phyloP scores from a whole-genome alignment of 2,329 filamentous ascomycete species.

The Whalleya microplaca region DNA sequence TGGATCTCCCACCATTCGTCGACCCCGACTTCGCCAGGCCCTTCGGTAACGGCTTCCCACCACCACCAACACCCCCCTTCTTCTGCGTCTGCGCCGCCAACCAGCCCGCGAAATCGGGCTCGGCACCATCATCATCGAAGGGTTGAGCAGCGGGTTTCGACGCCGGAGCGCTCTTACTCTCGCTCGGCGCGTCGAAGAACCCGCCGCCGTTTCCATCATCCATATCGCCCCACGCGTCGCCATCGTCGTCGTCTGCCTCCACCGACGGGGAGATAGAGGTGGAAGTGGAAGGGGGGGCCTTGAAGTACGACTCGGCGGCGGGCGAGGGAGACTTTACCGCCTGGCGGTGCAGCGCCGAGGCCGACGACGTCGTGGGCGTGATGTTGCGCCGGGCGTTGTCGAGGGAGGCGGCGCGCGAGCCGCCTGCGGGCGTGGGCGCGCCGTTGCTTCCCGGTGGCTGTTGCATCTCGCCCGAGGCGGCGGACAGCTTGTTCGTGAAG shows the following conservation, averaged over 20 bases:
- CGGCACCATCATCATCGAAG: slow-evolving; percentile 83
- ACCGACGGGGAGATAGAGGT: too few species aligned
- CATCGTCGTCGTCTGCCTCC: slow-evolving; percentile 55
- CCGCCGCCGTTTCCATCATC: slow-evolving; percentile 46
- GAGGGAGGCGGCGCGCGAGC: slow-evolving; percentile 41
- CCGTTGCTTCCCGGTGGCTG: slow-evolving; percentile 46
- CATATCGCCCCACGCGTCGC: slow-evolving; percentile 78
- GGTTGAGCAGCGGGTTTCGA: slow-evolving; percentile 45
- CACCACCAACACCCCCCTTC: slow-evolving; percentile 42
- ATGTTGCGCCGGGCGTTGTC: slow-evolving; percentile 39
- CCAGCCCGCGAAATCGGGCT: slow-evolving; percentile 97
- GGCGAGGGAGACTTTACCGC: slow-evolving; percentile 53
- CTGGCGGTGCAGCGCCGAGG: slow-evolving; percentile 64
- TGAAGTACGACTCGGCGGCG: slow-evolving; percentile 43
- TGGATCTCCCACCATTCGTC: slow-evolving; percentile 41
- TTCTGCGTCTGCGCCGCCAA: slow-evolving; percentile 85
- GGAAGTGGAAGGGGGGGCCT: slow-evolving; percentile 52
- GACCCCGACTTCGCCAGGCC: slow-evolving; percentile 69
- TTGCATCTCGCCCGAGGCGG: slow-evolving; percentile 86
- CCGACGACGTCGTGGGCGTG: slow-evolving; percentile 50
- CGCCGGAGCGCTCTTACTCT: slow-evolving; percentile 39
- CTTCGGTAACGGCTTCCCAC: slow-evolving; percentile 75
- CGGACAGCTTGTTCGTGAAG: slow-evolving; percentile 90
- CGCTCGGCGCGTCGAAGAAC: slow-evolving; percentile 45
- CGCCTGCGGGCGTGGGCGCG: slow-evolving; percentile 38